Percentiles rank a stretch among this genome's conserved stretches.
Conservation (phyloP, 805 yeast species). For the Nakazawaea holstii region DNA sequence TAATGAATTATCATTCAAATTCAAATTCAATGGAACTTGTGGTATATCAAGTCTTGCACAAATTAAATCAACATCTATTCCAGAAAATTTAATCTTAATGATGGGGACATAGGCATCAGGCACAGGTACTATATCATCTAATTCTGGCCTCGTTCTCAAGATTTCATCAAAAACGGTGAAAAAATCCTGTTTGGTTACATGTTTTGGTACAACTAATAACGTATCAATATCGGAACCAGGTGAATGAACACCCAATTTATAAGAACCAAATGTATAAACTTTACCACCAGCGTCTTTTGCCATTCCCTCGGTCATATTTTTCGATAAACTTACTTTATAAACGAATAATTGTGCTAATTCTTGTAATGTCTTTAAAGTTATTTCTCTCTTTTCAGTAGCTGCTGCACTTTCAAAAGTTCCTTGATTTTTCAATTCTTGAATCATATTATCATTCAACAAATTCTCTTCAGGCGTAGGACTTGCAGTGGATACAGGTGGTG, state of each 20-base stretch:
- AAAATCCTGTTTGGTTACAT: slow-evolving; percentile 85
- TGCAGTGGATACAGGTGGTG: slow-evolving; percentile 79
- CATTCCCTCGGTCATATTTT: slow-evolving; percentile 97
- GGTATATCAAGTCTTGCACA: slow-evolving; percentile 81
- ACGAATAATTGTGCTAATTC: slow-evolving; percentile 77
- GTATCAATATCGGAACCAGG: slow-evolving; percentile 99
- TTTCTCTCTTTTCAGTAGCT: slow-evolving; percentile 76
- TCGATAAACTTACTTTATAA: slow-evolving; percentile 67
- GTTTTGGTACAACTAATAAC: slow-evolving; percentile 94
- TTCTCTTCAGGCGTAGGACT: slow-evolving; percentile 83
- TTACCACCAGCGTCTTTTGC: slow-evolving; percentile 97
- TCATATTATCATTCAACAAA: slow-evolving; percentile 65
- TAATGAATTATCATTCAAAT: slow-evolving; percentile 79
- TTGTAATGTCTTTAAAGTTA: slow-evolving; percentile 69
- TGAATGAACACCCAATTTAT: slow-evolving; percentile 92
- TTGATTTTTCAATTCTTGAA: slow-evolving; percentile 72
- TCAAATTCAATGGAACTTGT: slow-evolving; percentile 70
- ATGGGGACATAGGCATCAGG: slow-evolving; percentile 99
- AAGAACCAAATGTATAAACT: slow-evolving; percentile 93
- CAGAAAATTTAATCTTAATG: slow-evolving; percentile 80
- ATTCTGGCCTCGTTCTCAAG: slow-evolving; percentile 66
- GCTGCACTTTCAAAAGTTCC: slow-evolving; percentile 87
- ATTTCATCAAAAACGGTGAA: slow-evolving; percentile 74
- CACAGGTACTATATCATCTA: slow-evolving; percentile 88
- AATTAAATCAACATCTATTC: slow-evolving; percentile 89